Base-by-base conservation (phyloP, 2,329 filamentous ascomycete genomes). In the Fusarium sp. region DNA sequence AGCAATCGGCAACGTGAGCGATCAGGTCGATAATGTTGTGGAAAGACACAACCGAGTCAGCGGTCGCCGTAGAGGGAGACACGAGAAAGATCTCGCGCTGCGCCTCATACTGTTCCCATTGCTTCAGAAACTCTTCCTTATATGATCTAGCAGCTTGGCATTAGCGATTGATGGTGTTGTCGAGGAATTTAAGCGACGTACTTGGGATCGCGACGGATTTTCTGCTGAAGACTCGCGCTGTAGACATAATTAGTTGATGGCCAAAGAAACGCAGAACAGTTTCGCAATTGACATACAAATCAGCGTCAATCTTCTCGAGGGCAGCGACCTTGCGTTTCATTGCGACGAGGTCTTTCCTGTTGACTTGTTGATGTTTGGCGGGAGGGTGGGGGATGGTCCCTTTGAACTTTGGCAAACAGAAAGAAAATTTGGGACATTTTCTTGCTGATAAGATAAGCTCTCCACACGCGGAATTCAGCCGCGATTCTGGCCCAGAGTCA, bases 241-340 rank as follows among this genome's bases (percentile, higher is more conserved):
- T 85, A 43, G 49, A 40, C 46, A 59, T 15, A 61, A 68, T 81
- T 62, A 78, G 78, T 41, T 60, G 65, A 43, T 43, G 27, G 9
- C 17, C 22, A 11, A 71, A 14, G 20, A 45, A 17, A 25, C 5
- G 11, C 14, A 3, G 2, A 3, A 10, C 4, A 15, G 11, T 14
- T 27, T 9, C 14, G 3, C 6, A 6, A 23, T 39, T 14, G 19
- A 77, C 88, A 67, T 78, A 91, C 86, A 96, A 84, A 80, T 97
- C 93, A 33, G 94, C 94, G 77, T 97, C 94, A 72, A 97, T 89
- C 86, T 97, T 97, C 82, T 97, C 94, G 79, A 97, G 89, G 64
- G 94, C 94, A 56, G 92, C 93, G 61, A 97, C 87, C 82, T 96
- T 96, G 79, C 94, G 87, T 82, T 97, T 97, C 89, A 93, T 96